Conservation (phyloP, 805 yeast genomes). For the Starmerella geochares region DNA sequence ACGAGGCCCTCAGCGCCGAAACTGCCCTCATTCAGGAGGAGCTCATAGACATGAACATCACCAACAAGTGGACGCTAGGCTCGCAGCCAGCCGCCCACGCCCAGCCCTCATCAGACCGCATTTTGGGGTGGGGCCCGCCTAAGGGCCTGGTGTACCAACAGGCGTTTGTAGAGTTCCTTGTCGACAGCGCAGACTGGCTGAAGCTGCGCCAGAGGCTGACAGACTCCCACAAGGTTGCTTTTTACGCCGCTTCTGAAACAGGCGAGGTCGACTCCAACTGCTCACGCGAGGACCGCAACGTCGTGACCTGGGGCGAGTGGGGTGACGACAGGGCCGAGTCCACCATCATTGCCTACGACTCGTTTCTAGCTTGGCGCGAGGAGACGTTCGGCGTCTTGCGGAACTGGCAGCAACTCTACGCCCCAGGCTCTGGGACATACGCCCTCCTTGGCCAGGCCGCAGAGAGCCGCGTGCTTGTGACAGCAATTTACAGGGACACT, state of each 20-base stretch:
- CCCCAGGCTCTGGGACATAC: slow-evolving; percentile 42
- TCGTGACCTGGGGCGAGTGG: slow-evolving; percentile 97
- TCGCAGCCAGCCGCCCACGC: slow-evolving; percentile 94
- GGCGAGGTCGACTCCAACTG: slow-evolving; percentile 46
- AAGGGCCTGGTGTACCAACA: slow-evolving; percentile 86
- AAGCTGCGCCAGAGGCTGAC: slow-evolving; percentile 22
- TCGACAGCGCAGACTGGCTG: slow-evolving; percentile 64
- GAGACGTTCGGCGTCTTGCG: slow-evolving; percentile 87
- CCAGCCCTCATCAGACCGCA: slow-evolving; percentile 63
- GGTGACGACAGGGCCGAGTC: slow-evolving; percentile 83
- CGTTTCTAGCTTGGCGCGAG: slow-evolving; percentile 92
- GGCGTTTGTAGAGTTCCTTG: slow-evolving; percentile 82
- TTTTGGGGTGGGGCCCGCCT: slow-evolving; percentile 96
- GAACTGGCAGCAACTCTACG: slow-evolving; percentile 83
- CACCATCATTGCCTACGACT: slow-evolving; percentile 82
- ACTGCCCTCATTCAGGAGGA: slow-evolving; percentile 90
- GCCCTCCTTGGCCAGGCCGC: slow-evolving; percentile 52
- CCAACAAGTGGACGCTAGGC: slow-evolving; percentile 75
- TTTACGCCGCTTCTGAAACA: slow-evolving; percentile 57
- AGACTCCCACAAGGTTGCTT: slow-evolving; percentile 46
- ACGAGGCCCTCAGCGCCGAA: slow-evolving; percentile 73
- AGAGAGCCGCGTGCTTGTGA: slow-evolving; percentile 62
- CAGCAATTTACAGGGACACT: slow-evolving; percentile 49
- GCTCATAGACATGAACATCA: slow-evolving; percentile 62
- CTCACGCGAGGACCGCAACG: slow-evolving; percentile 48